These are phyloP conservation scores for Platismatia glauca DNA, from an alignment of 495 filamentous ascomycete genomes.

Conservation along the genomic window DNA sequence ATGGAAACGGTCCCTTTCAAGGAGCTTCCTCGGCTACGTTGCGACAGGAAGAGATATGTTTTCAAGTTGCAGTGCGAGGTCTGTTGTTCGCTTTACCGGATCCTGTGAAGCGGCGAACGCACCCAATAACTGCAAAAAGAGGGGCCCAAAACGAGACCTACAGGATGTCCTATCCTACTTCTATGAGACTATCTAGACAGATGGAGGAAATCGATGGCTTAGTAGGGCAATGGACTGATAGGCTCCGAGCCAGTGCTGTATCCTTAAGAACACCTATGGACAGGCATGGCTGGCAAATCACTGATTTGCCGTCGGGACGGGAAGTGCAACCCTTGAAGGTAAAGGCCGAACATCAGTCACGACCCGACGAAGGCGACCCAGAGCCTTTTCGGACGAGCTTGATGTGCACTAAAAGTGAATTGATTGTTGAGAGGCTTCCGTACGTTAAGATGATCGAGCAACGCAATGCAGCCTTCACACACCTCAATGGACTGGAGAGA, in stretches of 20 bases:
- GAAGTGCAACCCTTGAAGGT: slow-evolving; percentile 11
- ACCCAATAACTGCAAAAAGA: slow-evolving; percentile 24
- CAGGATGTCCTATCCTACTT: slow-evolving; percentile 83
- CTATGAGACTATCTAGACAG: slow-evolving; percentile 64
- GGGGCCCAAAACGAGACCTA: slow-evolving; percentile 47
- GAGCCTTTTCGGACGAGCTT: slow-evolving; percentile 11
- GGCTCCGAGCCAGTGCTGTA: slow-evolving; percentile 6
- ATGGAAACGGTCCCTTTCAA: slow-evolving; percentile 30
- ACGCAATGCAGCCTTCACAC: slow-evolving; percentile 26
- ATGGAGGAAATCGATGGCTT: slow-evolving; percentile 68
- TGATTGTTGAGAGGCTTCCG: slow-evolving; percentile 75
- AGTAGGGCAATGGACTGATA: slow-evolving; percentile 54
- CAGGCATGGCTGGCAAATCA: slow-evolving; percentile 33
- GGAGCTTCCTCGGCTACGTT: slow-evolving; percentile 58
- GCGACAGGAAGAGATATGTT: slow-evolving; percentile 85
- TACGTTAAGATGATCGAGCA: slow-evolving; percentile 64
- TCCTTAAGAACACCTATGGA: slow-evolving; percentile 18
- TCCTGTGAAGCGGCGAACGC: slow-evolving; percentile 59
- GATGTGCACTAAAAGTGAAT: slow-evolving; percentile 50
- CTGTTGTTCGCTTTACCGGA: slow-evolving; percentile 72
- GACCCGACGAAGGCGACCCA: neutral
- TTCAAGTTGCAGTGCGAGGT: slow-evolving; percentile 78
- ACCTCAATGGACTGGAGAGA: slow-evolving; percentile 48
- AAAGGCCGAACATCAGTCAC: neutral
- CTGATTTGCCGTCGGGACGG: slow-evolving; percentile 20